Evolutionary conservation across 2,329 filamentous ascomycete genomes (phyloP).

Genomic region (Aspergillus intermedius): DNA sequence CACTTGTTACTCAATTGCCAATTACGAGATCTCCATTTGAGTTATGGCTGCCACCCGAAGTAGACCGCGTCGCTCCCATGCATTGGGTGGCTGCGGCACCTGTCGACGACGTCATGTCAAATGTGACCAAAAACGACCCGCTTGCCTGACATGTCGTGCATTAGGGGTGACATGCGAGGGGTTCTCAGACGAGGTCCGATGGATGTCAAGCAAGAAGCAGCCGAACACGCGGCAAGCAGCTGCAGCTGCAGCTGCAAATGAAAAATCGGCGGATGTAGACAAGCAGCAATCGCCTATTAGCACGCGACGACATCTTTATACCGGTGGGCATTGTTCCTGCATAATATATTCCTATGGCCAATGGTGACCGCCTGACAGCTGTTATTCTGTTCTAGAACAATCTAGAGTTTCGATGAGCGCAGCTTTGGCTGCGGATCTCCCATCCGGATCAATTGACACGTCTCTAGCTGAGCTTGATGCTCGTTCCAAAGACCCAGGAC

Average conservation of each 20-base stretch:
- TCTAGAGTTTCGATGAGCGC: conserved; percentile 27
- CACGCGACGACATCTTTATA: conserved; percentile 25
- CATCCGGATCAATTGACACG: conserved; percentile 25
- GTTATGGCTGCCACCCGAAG: too few relatives aligned
- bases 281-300: neutral
- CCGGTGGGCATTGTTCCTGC: conserved; percentile 15
- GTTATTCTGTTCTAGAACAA: conserved; percentile 13
- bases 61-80: conserved; percentile 21
- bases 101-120: conserved; percentile 32
- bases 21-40: too few relatives aligned
- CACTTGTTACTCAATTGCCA: neutral
- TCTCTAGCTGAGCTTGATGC: conserved; percentile 27
- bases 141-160: conserved; percentile 24
- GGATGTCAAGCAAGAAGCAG: conserved; percentile 17
- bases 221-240: neutral
- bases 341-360: neutral
- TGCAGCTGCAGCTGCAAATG: too few relatives aligned
- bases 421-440: conserved; percentile 17
- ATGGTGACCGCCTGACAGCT: neutral
- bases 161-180: conserved; percentile 25
- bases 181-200: conserved; percentile 23
- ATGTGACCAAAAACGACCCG: conserved; percentile 30
- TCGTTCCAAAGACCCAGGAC: conserved; percentile 17
- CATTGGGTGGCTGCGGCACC: conserved; percentile 28
- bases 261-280: neutral